Evolutionary conservation across 2,329 filamentous ascomycete genomes (phyloP), one percentile per base, ranked within the genome.

Genomic region (Nemania sp.): DNA sequence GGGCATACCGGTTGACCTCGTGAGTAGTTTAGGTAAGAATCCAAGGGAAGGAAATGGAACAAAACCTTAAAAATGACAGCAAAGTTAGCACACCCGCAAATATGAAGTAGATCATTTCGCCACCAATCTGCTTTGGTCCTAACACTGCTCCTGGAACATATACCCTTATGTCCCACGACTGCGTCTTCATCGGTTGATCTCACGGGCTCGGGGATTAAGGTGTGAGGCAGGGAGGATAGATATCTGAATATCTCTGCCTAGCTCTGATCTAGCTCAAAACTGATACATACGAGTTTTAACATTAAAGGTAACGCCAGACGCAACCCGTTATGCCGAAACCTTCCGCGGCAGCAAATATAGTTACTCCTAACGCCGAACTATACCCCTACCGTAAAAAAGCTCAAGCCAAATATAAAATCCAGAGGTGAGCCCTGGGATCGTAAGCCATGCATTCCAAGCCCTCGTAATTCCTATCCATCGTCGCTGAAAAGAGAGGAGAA

Each of bases 291-390:
- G 22, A 38, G 32, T 29, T 58, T 29, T 41, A 53, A 38, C 27
- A 20, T 38, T 22, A 22, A 26, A n/a, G 4, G n/a, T 20, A 61
- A 55, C 41, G 56, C 57, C 35, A 26, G 11, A 53, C 2, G 18
- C 22, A 47, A 43, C 32, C 47, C 18, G 5, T 22, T 54, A 29
- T 38, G 43, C 15, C 18, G 32, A 41, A 57, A 13, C 52, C 57
- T 54, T 58, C 24, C 10, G 24, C 11, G 55, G n/a, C 2, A 55
- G 66, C 57, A 55, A 61, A 32, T 41, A 56, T 53, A 22, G 18
- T 61, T 18, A 65, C 68, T 58, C 68, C 68, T 27, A 26, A 62
- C 68, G 64, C 68, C 68, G 32, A 65, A 53, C 68, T 56, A 41
- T 49, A 26, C 38, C 43, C 35, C 29, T 43, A 27, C 47, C 26